Base-by-base conservation (phyloP, 2,329 filamentous ascomycete species). In the Exophiala aquamarina region DNA sequence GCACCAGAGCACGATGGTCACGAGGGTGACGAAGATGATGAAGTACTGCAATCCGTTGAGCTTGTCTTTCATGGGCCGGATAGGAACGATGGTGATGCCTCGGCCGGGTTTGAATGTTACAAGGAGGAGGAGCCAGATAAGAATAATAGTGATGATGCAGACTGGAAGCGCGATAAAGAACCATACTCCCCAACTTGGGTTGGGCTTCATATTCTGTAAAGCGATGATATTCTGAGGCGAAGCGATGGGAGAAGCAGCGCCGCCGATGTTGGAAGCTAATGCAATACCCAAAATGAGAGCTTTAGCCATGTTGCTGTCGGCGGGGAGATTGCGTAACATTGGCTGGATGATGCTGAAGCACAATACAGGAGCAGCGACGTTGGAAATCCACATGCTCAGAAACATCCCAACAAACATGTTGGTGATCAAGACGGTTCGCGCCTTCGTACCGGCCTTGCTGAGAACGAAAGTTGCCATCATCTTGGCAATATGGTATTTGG, bases 371-470 rank as follows among this genome's bases (percentile, higher is more conserved):
- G 94, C 92, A 1, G 93, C 93, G 20, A 98, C 94, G 59, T 98
- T 98, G 70, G 90, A 95, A 63, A 98, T 97, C 77, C 95, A 89
- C 93, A 98, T 98, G 60, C 90, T 96, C 7, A 94, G 86, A 66
- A 98, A 94, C 63, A 93, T 94, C 45, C 92, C 91, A 33, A 98
- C 93, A 60, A 96, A 91, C 93, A 98, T 98, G 71, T 92, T 96
- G 44, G 92, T 93, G n/a, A 98, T 70, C 3, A 98, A 77, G 3
- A 98, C 93, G 2, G 88, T 92, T 45, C 84, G 79, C 8, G 93
- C 93, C 60, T 84, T 86, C 3, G 93, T 96, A 5, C 93, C 93
- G 7, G 93, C 93, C 72, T 95, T 97, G 74, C 90, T 95, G 26
- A 98, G 78, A 20, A 98, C 88, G 61, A 97, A 89, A 1, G 92